These are phyloP conservation scores for Tricharina praecox DNA, from an alignment of 495 filamentous ascomycete species.

Conservation along the genomic window DNA sequence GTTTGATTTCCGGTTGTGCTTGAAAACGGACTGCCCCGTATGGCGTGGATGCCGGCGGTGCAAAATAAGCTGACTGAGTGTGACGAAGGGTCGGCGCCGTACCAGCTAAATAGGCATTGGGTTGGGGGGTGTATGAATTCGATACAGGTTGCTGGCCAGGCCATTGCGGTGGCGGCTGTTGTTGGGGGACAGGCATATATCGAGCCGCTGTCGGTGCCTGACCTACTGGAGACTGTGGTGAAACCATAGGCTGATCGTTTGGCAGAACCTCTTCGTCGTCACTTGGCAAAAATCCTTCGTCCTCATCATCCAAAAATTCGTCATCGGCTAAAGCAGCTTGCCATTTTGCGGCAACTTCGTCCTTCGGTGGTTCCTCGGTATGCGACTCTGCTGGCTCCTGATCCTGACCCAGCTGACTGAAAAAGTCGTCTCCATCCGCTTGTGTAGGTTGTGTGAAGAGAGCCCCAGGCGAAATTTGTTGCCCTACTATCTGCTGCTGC, in stretches of 20 bases:
- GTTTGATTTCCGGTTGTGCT: constrained; percentile 34
- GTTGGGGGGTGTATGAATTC: constrained; percentile 30
- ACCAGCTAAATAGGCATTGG: constrained; percentile 30
- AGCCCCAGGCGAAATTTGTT: constrained; percentile 5
- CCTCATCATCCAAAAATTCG: constrained; percentile 54
- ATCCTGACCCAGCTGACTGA: constrained; percentile 31
- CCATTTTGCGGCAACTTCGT: constrained; percentile 67
- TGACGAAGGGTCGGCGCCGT: constrained; percentile 1
- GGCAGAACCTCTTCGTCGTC: constrained; percentile 62
- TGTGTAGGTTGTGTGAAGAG: constrained; percentile 13
- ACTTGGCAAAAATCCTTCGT: constrained; percentile 45
- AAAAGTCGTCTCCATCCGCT: constrained; percentile 32
- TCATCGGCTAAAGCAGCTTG: constrained; percentile 63
- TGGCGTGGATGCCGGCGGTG: constrained; percentile 8
- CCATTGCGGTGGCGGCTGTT: constrained; percentile 13
- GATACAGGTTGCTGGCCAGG: constrained; percentile 10
- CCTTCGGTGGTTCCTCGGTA: constrained; percentile 26
- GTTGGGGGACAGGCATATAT: constrained; percentile 26
- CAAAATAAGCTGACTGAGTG: constrained; percentile 9
- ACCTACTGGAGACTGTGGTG: constrained; percentile 12
- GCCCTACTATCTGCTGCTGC: no score
- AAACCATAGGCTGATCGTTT: constrained; percentile 27
- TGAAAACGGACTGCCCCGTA: no score
- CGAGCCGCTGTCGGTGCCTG: constrained; percentile 20
- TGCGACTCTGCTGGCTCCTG: constrained; percentile 9